A percentile compares a stretch with the other conserved stretches of the same genome.
These are phyloP conservation scores for Globisporangium nodosum DNA, from an alignment of 352 stramenopile species.

Conservation along the genomic window DNA sequence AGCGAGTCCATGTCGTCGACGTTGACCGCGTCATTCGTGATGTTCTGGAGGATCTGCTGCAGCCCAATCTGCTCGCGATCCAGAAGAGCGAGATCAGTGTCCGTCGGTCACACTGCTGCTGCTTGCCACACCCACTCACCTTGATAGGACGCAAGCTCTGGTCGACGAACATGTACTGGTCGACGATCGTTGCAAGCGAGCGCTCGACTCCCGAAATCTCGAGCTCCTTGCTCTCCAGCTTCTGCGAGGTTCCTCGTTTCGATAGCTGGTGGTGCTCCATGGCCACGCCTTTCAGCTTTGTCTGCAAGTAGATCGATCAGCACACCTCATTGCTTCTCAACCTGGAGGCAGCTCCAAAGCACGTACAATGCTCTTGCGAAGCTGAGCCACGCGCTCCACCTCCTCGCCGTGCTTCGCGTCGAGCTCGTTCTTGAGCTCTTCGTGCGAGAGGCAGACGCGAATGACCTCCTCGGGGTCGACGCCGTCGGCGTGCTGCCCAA, in stretches of 20 bases:
- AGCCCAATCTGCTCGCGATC: constrained; percentile 48
- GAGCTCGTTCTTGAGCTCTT: constrained; percentile 64
- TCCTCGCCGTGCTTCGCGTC: constrained; percentile 59
- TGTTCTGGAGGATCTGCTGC: constrained; percentile 75
- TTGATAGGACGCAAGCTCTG: constrained; percentile 74
- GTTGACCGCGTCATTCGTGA: constrained; percentile 66
- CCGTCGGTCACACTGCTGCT: neutral
- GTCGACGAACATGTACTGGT: constrained; percentile 83
- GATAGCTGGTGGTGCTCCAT: constrained; percentile 53
- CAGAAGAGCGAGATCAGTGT: neutral
- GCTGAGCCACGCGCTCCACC: constrained; percentile 37
- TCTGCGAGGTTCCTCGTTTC: constrained; percentile 57
- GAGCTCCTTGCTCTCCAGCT: constrained; percentile 63
- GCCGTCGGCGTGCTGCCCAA: constrained; percentile 41
- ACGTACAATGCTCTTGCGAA: constrained; percentile 63
- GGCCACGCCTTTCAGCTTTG: constrained; percentile 39
- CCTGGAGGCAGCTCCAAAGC: neutral
- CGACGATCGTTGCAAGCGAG: constrained; percentile 56
- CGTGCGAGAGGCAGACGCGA: constrained; percentile 52
- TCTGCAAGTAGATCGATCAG: constrained; percentile 11
- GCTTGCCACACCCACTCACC: constrained; percentile 18
- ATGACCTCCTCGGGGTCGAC: constrained; percentile 72
- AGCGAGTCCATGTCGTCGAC: constrained; percentile 57
- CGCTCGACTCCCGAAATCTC: constrained; percentile 60
- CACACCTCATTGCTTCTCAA: neutral